Evolutionary conservation across 202 grass and related monocot genomes (phyloP).

Genomic region (Alloteropsis angusta): DNA sequence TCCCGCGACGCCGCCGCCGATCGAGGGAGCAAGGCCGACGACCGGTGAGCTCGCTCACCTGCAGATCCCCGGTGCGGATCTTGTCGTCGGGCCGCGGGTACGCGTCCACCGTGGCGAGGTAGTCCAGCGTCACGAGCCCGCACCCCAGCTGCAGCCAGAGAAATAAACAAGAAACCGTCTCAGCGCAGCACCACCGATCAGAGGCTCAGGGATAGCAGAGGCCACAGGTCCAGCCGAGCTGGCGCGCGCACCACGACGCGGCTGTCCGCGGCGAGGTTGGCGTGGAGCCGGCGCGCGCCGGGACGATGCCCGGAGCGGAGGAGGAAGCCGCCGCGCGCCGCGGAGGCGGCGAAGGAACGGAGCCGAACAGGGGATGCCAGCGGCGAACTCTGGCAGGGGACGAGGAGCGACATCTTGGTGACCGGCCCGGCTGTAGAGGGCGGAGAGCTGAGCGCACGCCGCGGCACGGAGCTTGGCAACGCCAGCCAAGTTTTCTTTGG

Average conservation of each 20-base stretch:
- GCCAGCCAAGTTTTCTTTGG: neutral
- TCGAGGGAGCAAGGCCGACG: neutral
- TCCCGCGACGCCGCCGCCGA: neutral
- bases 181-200: neutral
- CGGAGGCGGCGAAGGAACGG: neutral
- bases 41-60: conserved; percentile 3
- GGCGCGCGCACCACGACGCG: neutral
- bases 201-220: neutral
- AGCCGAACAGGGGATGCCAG: neutral
- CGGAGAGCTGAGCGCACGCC: neutral
- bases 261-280: neutral
- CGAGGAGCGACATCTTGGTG: neutral
- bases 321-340: neutral
- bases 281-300: neutral
- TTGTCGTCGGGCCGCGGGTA: conserved; percentile 52
- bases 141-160: conserved; percentile 34
- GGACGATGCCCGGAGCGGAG: neutral
- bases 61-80: conserved; percentile 42
- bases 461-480: neutral
- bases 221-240: neutral
- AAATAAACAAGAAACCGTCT: neutral
- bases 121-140: conserved; percentile 44
- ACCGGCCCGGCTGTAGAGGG: neutral
- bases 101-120: conserved; percentile 42
- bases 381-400: neutral